These are phyloP conservation scores for Hymenoscyphus scutula DNA, from an alignment of 2,329 filamentous ascomycete species.

Conservation along the genomic window DNA sequence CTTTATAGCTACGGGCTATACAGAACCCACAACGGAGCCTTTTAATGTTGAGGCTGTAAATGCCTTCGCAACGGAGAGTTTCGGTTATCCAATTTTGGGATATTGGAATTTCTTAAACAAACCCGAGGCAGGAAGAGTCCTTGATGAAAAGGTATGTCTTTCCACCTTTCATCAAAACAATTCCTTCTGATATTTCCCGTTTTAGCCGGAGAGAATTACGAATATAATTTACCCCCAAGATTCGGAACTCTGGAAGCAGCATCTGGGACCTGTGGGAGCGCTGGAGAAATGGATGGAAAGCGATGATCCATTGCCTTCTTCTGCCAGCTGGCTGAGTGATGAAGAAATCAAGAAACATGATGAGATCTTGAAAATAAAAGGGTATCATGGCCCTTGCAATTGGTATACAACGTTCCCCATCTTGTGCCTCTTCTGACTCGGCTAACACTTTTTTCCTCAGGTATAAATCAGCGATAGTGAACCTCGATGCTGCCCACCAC, in stretches of 20 bases:
- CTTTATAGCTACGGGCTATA: conserved; percentile 16
- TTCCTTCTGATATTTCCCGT: neutral
- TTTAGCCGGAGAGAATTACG: neutral
- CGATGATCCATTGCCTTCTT: neutral
- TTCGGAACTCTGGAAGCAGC: conserved; percentile 1
- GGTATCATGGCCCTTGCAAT: conserved; percentile 5
- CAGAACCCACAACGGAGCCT: conserved; percentile 1
- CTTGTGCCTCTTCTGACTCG: neutral
- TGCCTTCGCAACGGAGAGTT: conserved; percentile 8
- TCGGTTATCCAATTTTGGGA: conserved; percentile 20
- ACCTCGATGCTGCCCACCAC: neutral
- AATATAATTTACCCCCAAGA: neutral
- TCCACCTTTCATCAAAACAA: neutral
- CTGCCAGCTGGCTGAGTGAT: neutral
- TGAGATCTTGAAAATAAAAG: conserved; percentile 1
- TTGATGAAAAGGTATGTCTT: conserved; percentile 3
- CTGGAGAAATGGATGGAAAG: conserved; percentile 4
- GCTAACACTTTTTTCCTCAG: neutral
- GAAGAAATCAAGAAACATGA: conserved; percentile 5
- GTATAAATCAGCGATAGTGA: conserved; percentile 4
- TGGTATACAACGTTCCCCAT: neutral
- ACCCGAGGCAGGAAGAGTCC: conserved; percentile 16
- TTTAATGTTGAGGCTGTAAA: conserved; percentile 17
- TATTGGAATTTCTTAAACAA: conserved; percentile 22
- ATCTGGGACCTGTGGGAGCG: conserved; percentile 8